A percentile compares a stretch with the other conserved stretches of the same genome.
phyloP scores from a whole-genome alignment of 2,329 filamentous ascomycete species.

The Fusarium marasasianum region DNA sequence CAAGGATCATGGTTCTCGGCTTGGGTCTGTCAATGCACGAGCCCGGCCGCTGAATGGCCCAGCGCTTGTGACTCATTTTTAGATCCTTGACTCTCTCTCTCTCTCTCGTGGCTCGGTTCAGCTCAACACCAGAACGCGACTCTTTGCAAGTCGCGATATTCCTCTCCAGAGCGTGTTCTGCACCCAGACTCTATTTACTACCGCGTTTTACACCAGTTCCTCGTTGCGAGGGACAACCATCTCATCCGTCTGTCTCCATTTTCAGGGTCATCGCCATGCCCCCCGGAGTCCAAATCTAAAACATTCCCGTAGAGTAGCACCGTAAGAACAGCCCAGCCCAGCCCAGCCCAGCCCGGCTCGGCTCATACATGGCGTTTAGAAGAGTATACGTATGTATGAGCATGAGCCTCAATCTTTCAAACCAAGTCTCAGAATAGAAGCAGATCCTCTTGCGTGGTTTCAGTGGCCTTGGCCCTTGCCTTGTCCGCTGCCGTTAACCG shows the following conservation, averaged over 20 bases:
- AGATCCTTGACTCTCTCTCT: conserved; percentile 33
- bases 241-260: background rate
- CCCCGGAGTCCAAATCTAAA: conserved; percentile 7
- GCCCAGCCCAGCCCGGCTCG: background rate
- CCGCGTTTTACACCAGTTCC: conserved; percentile 13
- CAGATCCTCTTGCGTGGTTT: conserved; percentile 25
- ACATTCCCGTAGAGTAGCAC: background rate
- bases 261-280: conserved; percentile 33
- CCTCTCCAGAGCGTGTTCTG: conserved; percentile 16
- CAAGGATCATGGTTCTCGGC: conserved; percentile 41
- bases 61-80: conserved; percentile 47
- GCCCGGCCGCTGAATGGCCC: conserved; percentile 45
- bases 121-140: conserved; percentile 13
- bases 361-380: conserved; percentile 10
- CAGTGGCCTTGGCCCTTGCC: conserved; percentile 29
- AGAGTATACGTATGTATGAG: background rate
- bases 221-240: conserved; percentile 28
- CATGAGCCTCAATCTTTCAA: conserved; percentile 1
- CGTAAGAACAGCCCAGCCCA: background rate
- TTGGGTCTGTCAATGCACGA: conserved; percentile 44
- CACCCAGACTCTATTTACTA: conserved; percentile 19
- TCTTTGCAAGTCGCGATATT: conserved; percentile 7
- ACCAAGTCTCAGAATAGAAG: conserved; percentile 33
- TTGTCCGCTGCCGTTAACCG: conserved; percentile 22
- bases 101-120: background rate